Evolutionary conservation across 495 filamentous ascomycete genomes (phyloP).

Genomic region (Peziza echinospora): DNA sequence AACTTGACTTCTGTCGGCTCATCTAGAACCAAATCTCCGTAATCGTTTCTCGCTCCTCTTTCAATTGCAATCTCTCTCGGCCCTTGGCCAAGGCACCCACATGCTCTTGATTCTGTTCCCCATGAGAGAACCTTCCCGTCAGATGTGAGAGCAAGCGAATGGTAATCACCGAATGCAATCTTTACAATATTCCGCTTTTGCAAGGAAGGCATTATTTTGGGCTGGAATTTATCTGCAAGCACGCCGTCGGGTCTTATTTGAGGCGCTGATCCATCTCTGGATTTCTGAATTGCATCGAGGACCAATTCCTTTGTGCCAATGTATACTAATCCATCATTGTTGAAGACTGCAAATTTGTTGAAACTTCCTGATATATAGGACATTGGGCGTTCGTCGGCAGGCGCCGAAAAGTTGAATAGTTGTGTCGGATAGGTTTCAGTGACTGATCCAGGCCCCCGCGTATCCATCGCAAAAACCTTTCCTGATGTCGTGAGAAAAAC

Average conservation of each 20-base stretch:
- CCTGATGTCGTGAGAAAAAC: conserved; percentile 13
- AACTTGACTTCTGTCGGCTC: conserved; percentile 12
- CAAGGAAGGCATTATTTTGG: conserved; percentile 6
- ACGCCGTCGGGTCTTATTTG: too few relatives aligned
- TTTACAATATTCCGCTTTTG: conserved; percentile 9
- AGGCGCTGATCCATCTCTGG: neutral
- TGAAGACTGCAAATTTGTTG: conserved; percentile 15
- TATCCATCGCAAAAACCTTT: conserved; percentile 12
- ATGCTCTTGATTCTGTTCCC: conserved; percentile 11
- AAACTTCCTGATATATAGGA: conserved; percentile 13
- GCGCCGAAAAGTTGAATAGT: conserved; percentile 12
- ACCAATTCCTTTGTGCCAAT: conserved; percentile 6
- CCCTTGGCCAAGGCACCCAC: conserved; percentile 14
- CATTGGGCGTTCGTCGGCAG: conserved; percentile 6
- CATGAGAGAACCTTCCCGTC: conserved; percentile 15
- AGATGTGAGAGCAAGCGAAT: conserved; percentile 14
- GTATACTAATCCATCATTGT: conserved; percentile 11
- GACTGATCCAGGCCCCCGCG: conserved; percentile 1
- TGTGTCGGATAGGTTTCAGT: conserved; percentile 4
- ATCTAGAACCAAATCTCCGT: conserved; percentile 5
- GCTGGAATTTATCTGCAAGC: conserved; percentile 2
- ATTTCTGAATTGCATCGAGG: neutral
- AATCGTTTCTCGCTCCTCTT: conserved; percentile 3
- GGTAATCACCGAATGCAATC: conserved; percentile 17
- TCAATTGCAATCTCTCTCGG: conserved; percentile 1